These are phyloP conservation scores for Xylaria sp. DNA, from an alignment of 2,329 filamentous ascomycete species.

Conservation along the genomic window DNA sequence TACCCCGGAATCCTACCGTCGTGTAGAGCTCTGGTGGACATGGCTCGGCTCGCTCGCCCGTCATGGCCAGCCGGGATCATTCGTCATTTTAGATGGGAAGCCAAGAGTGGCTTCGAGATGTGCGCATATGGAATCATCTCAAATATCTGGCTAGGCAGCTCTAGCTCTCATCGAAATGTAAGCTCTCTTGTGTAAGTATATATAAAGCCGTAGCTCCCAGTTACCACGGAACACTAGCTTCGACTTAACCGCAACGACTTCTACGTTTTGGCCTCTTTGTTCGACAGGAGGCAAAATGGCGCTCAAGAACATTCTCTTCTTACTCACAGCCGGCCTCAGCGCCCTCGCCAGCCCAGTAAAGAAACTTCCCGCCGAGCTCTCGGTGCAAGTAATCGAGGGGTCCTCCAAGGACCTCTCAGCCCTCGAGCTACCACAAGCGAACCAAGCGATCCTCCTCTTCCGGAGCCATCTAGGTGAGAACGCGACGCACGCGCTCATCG, in stretches of 20 bases:
- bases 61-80: slow-evolving; percentile 1
- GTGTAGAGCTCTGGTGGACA: not conserved
- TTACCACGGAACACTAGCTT: not conserved
- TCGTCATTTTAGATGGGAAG: not conserved
- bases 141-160: not conserved
- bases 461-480: slow-evolving; percentile 22
- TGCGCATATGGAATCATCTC: not conserved
- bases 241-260: not conserved
- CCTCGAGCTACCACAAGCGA: slow-evolving; percentile 19
- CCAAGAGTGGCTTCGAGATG: not conserved
- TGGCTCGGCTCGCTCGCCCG: not conserved
- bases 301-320: slow-evolving; percentile 17
- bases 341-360: slow-evolving; percentile 14
- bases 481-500: slow-evolving; percentile 16
- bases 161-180: not conserved
- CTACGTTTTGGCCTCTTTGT: not conserved
- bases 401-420: slow-evolving; percentile 12
- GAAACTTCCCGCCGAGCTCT: slow-evolving; percentile 11
- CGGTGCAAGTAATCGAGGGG: slow-evolving; percentile 23
- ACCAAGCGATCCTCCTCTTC: slow-evolving; percentile 14
- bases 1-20: not conserved
- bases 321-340: slow-evolving; percentile 9
- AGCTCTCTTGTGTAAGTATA: not conserved
- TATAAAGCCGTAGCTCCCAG: not conserved
- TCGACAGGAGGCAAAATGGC: slow-evolving; percentile 4